phyloP scores from a whole-genome alignment of 345 rosid genomes.

The Gossypium herbaceum region DNA sequence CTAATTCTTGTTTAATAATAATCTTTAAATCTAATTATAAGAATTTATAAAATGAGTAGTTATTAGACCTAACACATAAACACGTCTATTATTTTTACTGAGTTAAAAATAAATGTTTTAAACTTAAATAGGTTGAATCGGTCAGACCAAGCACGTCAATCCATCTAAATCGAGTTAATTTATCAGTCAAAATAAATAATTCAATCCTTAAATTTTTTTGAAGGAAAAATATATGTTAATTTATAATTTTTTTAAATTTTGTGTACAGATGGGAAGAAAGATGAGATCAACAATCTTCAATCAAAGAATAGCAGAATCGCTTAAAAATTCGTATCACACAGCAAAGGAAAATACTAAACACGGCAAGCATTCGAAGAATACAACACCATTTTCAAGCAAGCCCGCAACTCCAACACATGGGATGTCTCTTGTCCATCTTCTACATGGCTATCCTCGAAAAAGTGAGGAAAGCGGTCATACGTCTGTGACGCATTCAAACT shows the following conservation, averaged over 20 bases:
- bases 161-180: no score
- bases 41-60: no score
- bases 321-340: conserved; percentile 61
- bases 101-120: no score
- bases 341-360: conserved; percentile 63
- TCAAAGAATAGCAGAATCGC: conserved; percentile 61
- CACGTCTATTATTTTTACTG: no score
- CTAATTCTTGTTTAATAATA: no score
- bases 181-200: no score
- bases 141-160: rapidly evolving
- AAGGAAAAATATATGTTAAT: no score
- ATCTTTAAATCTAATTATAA: no score
- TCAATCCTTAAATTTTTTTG: no score
- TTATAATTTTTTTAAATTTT: not conserved
- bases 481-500: not conserved
- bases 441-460: conserved; percentile 34
- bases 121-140: no score
- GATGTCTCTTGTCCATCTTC: conserved; percentile 68
- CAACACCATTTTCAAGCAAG: conserved; percentile 56
- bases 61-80: no score
- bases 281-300: conserved; percentile 82
- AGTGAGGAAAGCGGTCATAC: no score
- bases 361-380: conserved; percentile 36
- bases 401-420: conserved; percentile 64
- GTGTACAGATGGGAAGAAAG: conserved; percentile 66